These are phyloP conservation scores for Trichoderma lentiforme DNA, from an alignment of 2,329 filamentous ascomycete genomes.

Conservation along the genomic window DNA sequence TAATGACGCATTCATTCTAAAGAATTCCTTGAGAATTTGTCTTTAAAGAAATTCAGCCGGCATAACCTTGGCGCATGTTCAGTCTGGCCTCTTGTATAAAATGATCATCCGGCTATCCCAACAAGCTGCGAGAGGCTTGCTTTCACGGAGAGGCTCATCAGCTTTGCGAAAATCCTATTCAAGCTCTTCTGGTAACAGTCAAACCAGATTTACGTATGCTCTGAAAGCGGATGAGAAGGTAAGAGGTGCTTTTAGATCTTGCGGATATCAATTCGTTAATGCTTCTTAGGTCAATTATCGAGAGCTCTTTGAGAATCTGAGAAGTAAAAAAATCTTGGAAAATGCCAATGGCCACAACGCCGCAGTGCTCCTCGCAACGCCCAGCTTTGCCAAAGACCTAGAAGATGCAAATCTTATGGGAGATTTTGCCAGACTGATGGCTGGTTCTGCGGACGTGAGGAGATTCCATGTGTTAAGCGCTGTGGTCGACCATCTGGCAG, in stretches of 20 bases:
- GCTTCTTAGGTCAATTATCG: slow-evolving; percentile 18
- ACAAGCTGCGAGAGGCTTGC: slow-evolving; percentile 23
- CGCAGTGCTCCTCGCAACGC: slow-evolving; percentile 50
- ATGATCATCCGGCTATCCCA: slow-evolving; percentile 26
- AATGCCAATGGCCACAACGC: slow-evolving; percentile 37
- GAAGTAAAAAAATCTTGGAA: slow-evolving; percentile 25
- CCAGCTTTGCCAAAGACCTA: slow-evolving; percentile 46
- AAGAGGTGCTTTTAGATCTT: neutral
- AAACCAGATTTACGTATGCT: slow-evolving; percentile 26
- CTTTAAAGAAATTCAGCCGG: neutral
- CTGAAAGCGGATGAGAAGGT: slow-evolving; percentile 17
- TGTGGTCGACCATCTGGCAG: slow-evolving; percentile 54
- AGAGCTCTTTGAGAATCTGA: slow-evolving; percentile 24
- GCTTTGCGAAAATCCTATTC: slow-evolving; percentile 19
- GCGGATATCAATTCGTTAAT: neutral
- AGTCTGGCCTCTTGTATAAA: neutral
- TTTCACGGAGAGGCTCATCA: neutral
- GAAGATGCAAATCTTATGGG: slow-evolving; percentile 43
- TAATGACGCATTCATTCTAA: neutral
- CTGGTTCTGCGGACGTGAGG: slow-evolving; percentile 38
- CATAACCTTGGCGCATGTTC: neutral
- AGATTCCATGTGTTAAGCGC: slow-evolving; percentile 50
- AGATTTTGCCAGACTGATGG: slow-evolving; percentile 44
- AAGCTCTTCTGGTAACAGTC: slow-evolving; percentile 15
- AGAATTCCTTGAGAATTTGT: neutral